A percentile compares a stretch with the other conserved stretches of the same genome.
Conservation (phyloP, 176 grass and related monocot genomes). For the Zizania latifolia region DNA sequence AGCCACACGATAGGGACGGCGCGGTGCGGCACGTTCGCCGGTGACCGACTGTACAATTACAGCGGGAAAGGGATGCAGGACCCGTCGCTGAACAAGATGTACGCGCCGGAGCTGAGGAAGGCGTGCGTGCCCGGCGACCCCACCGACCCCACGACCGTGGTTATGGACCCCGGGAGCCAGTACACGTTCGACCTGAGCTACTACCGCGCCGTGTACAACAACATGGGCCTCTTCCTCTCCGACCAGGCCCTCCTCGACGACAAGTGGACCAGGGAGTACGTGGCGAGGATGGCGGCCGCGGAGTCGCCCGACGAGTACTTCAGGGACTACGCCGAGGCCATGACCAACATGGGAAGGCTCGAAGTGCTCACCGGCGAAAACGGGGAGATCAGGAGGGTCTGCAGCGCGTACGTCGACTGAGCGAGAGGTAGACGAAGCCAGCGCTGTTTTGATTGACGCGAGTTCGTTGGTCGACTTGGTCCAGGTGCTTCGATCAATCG, state of each 20-base stretch:
- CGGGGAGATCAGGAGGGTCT: constrained; percentile 49
- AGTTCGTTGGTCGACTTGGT: constrained; percentile 9
- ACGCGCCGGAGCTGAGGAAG: constrained; percentile 35
- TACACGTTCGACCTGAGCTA: constrained; percentile 42
- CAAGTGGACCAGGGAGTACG: constrained; percentile 33
- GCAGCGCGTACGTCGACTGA: constrained; percentile 45
- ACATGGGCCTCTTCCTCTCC: constrained; percentile 37
- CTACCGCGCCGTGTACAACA: constrained; percentile 23
- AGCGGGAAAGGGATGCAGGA: constrained; percentile 32
- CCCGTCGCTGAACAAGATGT: constrained; percentile 44
- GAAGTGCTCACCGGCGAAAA: constrained; percentile 44
- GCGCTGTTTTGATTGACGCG: too few relatives aligned
- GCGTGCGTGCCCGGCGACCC: constrained; percentile 14
- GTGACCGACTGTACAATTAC: constrained; percentile 53
- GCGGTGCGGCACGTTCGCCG: constrained; percentile 38
- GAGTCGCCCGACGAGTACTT: constrained; percentile 46
- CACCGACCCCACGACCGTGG: neutral
- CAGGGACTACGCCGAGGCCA: constrained; percentile 38
- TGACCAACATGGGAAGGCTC: constrained; percentile 54
- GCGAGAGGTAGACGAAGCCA: too few relatives aligned
- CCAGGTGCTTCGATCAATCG: neutral
- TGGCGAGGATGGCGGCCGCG: constrained; percentile 38
- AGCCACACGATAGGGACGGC: constrained; percentile 49
- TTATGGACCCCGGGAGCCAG: constrained; percentile 27
- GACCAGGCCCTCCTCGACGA: constrained; percentile 50